phyloP scores from a whole-genome alignment of 2,329 filamentous ascomycete species.

The Neofusicoccum ribis region DNA sequence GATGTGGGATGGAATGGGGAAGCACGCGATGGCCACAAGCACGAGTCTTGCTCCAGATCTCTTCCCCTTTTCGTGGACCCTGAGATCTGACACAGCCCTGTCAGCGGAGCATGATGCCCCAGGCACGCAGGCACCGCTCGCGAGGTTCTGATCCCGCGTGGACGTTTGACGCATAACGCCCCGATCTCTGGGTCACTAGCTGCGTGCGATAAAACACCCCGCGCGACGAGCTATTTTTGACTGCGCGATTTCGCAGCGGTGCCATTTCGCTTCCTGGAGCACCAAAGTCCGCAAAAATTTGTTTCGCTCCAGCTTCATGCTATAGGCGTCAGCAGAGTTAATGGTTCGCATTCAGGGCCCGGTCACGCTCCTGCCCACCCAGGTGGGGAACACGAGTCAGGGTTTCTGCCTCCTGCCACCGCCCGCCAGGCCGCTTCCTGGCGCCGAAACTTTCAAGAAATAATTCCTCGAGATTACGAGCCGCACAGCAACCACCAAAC shows the following conservation, averaged over 20 bases:
- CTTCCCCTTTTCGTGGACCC: conserved; percentile 1
- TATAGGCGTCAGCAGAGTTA: background rate
- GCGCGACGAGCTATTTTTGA: background rate
- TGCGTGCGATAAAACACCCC: no score
- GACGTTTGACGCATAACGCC: background rate
- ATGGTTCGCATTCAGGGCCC: background rate
- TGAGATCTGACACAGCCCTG: conserved; percentile 4
- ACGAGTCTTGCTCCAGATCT: background rate
- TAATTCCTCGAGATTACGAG: background rate
- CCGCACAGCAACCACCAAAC: background rate
- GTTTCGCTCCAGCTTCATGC: background rate
- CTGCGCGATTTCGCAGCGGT: background rate
- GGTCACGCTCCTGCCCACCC: background rate
- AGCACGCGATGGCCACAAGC: background rate
- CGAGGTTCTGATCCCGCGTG: background rate
- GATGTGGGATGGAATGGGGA: background rate
- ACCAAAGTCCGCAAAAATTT: background rate
- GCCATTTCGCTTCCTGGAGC: background rate
- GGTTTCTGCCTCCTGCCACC: conserved; percentile 1
- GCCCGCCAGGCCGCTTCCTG: conserved; percentile 11
- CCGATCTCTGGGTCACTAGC: background rate
- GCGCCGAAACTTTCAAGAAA: conserved; percentile 11
- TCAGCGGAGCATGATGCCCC: background rate
- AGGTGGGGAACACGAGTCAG: conserved; percentile 7
- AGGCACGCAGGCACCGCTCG: background rate